Evolutionary conservation across 1,284 basidiomycete genomes (phyloP), one percentile per base, ranked within the genome.

Genomic region (Leucocoprinus gongylophorus): DNA sequence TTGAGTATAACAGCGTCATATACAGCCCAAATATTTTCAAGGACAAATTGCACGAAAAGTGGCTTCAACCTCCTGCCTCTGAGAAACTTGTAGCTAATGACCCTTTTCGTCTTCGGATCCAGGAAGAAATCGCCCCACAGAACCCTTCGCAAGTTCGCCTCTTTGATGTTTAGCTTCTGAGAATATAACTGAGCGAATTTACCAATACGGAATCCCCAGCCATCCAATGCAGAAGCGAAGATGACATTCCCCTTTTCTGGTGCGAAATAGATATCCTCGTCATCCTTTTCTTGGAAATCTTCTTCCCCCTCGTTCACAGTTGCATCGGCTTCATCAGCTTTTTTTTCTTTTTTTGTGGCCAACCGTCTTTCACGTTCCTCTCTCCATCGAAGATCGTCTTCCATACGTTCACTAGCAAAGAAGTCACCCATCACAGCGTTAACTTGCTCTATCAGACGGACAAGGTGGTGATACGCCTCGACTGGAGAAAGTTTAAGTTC

Each of bases 61-160:
- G 95, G 93, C 71, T 98, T 99, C 62, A 99, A 71, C 29, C 80
- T 76, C 21, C 93, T 81, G 17, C 91, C 91, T 56, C 82, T 83
- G 52, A 95, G 78, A 67, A 94, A 90, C 69, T 95, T 97, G 64
- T 93, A 78, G 58, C 87, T 90, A 62, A 99, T 86, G 20, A 98
- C 90, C 55, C 85, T 80, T 71, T 97, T 99, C 46, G 89, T 88
- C 74, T 98, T 99, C 0, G 95, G 91, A 66, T 99, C 97, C 52
- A 99, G 77, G 71, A 90, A 99, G 68, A 88, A 99, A 67, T 99
- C 95, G 1, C 97, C 97, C 97, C 97, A 99, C 1, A 99, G 74
- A 6, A 95, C 92, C 51, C 83, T 80, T 50, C 91, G 80, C 38
- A 99, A 73, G 62, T 91, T 95, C 2, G 74, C 73, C 67, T 98